Base-by-base conservation (phyloP, 2,329 filamentous ascomycete genomes). In the Colletotrichum spaethianum region DNA sequence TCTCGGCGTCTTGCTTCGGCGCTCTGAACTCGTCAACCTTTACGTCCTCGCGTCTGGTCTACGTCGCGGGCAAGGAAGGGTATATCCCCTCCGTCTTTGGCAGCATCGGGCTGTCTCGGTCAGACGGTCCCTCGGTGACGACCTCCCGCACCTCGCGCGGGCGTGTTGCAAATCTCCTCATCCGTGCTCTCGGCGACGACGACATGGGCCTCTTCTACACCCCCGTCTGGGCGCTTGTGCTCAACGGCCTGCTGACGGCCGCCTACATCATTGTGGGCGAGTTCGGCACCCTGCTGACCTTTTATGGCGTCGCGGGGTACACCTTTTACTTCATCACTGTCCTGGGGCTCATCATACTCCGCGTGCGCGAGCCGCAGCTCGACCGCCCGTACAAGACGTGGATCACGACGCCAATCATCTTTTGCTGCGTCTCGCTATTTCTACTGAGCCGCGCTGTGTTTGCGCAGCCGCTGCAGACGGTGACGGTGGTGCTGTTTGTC, bases 311-410 rank as follows among this genome's bases (percentile, higher is more conserved):
- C 16, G 96, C 96, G 0, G 95, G 95, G 18, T 99, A 99, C 81
- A 94, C 94, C 0, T 99, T 99, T 80, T 99, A 99, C 84, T 99
- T 99, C 82, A 85, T 97, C 67, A 97, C 96, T 0, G 96, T 99
- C 0, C 89, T 99, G 0, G 96, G 96, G 0, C 87, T 99, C 60
- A 98, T 99, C 74, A 90, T 99, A 63, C 86, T 99, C 73, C 89
- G 96, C 38, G 94, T 98, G 38, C 90, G 89, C 74, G 96, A 99
- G 81, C 96, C 96, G 4, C 87, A 92, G 74, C 88, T 99, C 56
- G 95, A 98, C 81, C 86, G 96, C 33, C 96, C 96, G 0, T 99
- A 99, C 83, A 92, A 91, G 80, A 98, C 95, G 3, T 99, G 96
- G 96, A 98, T 99, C 78, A 93, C 93, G 0, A 99, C 96, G 2